Conservation (phyloP, 495 filamentous ascomycete genomes). For the Penicillium cosmopolitanum region DNA sequence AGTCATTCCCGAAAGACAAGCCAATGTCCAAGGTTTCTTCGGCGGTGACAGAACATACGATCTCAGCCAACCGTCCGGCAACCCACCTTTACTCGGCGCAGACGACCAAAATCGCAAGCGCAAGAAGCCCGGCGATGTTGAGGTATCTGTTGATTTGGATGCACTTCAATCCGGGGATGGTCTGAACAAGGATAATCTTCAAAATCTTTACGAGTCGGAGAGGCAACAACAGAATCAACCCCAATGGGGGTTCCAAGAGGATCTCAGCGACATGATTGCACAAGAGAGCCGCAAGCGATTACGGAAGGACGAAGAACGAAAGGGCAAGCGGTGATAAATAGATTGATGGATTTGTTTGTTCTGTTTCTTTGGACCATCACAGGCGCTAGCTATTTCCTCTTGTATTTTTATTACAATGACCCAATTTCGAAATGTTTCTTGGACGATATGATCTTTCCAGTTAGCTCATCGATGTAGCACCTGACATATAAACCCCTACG, state of each 20-base stretch:
- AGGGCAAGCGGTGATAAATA: constrained; percentile 47
- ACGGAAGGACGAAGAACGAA: constrained; percentile 81
- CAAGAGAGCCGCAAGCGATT: constrained; percentile 87
- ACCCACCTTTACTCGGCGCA: constrained; percentile 74
- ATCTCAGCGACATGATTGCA: constrained; percentile 95
- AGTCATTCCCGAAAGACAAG: constrained; percentile 84
- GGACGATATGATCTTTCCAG: too few relatives aligned
- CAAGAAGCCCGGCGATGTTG: constrained; percentile 94
- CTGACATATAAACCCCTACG: too few relatives aligned
- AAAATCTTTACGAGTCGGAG: constrained; percentile 76
- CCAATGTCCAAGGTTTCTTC: constrained; percentile 88
- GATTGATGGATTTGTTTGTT: background rate
- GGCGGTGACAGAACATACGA: constrained; percentile 93
- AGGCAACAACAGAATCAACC: constrained; percentile 69
- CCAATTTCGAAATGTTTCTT: too few relatives aligned
- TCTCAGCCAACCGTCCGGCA: constrained; percentile 57
- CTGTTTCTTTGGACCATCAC: background rate
- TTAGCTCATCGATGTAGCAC: too few relatives aligned
- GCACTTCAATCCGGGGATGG: constrained; percentile 70
- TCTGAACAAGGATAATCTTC: constrained; percentile 66
- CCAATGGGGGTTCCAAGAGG: constrained; percentile 86
- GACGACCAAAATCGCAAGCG: constrained; percentile 82
- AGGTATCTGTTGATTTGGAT: constrained; percentile 87
- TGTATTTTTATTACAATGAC: constrained; percentile 7
- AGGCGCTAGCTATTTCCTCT: constrained; percentile 1